Conservation (phyloP, 345 rosid species). For the Alliaria petiolata region DNA sequence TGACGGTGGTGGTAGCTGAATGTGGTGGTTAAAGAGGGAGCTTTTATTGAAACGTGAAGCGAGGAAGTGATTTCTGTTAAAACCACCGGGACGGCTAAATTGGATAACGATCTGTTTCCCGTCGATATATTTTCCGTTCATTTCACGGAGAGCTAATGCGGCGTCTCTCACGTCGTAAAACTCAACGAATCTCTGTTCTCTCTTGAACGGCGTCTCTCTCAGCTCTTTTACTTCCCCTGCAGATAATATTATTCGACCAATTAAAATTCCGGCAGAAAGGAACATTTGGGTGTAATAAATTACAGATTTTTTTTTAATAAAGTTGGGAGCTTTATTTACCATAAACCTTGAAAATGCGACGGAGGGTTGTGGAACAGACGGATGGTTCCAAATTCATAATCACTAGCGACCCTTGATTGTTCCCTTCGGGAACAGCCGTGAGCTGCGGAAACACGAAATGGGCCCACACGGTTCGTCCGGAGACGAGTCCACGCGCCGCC, state of each 20-base stretch:
- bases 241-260: not conserved
- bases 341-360: constrained; percentile 52
- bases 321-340: constrained; percentile 39
- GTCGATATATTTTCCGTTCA: constrained; percentile 63
- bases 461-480: constrained; percentile 62
- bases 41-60: constrained; percentile 16
- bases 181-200: constrained; percentile 79
- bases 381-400: constrained; percentile 72
- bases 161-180: constrained; percentile 85
- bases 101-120: constrained; percentile 59
- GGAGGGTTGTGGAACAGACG: constrained; percentile 52
- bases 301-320: not conserved
- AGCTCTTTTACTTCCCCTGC: constrained; percentile 75
- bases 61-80: constrained; percentile 42
- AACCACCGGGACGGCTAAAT: constrained; percentile 92
- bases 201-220: constrained; percentile 87
- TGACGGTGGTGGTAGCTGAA: not conserved
- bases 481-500: constrained; percentile 49
- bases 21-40: constrained; percentile 22
- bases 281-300: not conserved
- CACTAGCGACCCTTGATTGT: constrained; percentile 86
- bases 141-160: constrained; percentile 56
- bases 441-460: constrained; percentile 60
- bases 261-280: not conserved
- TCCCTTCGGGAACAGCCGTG: constrained; percentile 58